Percentiles rank a stretch among this genome's conserved stretches.
These are phyloP conservation scores for Cryptococcus sp. DNA, from an alignment of 1,284 basidiomycete species.

Conservation along the genomic window DNA sequence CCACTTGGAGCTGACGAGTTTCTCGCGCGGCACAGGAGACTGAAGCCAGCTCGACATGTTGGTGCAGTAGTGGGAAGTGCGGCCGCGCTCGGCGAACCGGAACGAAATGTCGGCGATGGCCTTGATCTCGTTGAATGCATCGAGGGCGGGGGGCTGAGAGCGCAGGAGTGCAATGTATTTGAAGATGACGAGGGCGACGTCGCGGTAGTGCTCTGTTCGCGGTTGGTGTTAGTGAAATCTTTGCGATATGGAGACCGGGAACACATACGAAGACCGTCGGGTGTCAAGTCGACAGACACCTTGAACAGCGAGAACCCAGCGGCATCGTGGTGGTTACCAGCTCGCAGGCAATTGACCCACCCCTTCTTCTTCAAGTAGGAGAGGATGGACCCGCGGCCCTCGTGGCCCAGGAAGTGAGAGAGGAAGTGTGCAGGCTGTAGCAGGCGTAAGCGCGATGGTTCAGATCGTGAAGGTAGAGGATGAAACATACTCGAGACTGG, in stretches of 20 bases:
- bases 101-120: slow-evolving; percentile 74
- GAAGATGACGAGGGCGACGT: slow-evolving; percentile 70
- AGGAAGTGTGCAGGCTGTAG: slow-evolving; percentile 69
- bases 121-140: slow-evolving; percentile 75
- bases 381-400: slow-evolving; percentile 89
- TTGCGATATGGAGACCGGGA: slow-evolving; percentile 2
- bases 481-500: slow-evolving; percentile 59
- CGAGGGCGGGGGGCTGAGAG: slow-evolving; percentile 62
- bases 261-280: slow-evolving; percentile 74
- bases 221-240: slow-evolving; percentile 4
- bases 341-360: slow-evolving; percentile 78
- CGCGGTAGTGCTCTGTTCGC: slow-evolving; percentile 66
- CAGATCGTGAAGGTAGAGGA: background rate
- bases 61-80: slow-evolving; percentile 76
- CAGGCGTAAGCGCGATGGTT: background rate
- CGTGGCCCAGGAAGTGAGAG: slow-evolving; percentile 88
- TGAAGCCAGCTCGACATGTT: slow-evolving; percentile 72
- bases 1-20: slow-evolving; percentile 69
- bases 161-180: slow-evolving; percentile 84
- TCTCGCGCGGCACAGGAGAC: slow-evolving; percentile 65
- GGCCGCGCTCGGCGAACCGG: slow-evolving; percentile 79
- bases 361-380: slow-evolving; percentile 89
- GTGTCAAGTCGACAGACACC: slow-evolving; percentile 74
- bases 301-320: slow-evolving; percentile 89
- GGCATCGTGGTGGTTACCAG: slow-evolving; percentile 64